Evolutionary conservation across 2,329 filamentous ascomycete species (phyloP), one percentile per base, ranked within the genome.

Genomic region (Cercospora berteroae): DNA sequence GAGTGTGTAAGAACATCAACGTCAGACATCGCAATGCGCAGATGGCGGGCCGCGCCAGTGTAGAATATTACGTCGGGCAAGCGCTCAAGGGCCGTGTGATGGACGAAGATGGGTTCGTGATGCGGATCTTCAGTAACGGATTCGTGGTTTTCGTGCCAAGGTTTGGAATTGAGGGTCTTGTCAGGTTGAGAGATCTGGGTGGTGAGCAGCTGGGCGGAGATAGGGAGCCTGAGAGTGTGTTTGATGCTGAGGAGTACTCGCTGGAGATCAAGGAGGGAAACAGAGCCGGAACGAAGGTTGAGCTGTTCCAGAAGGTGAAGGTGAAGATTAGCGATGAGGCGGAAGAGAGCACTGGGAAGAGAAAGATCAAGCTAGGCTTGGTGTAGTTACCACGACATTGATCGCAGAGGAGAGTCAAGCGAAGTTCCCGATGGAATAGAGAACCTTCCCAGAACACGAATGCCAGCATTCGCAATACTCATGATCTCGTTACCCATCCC

Each of bases 1-100:
- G 89, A 66, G 92, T 99, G 25, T 98, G 95, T 86, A 94, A 93
- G 80, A 99, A 99, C 82, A 97, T 99, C 86, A 99, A 99, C 80
- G 89, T 95, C 66, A 90, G 95, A 7, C 95, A 99, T 80, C 92
- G 95, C 76, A 99, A 99, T 80, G 95, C 95, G 33, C 95, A 99
- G 81, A 90, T 96, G 81, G 95, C 95, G 2, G 94, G 94, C 39
- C 89, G 95, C 67, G 94, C 95, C 27, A 95, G 91, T 73, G 94
- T 99, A 70, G 94, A 97, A 74, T 99, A 98, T 82, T 99, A 98
- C 78, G 95, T 99, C 59, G 95, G 95, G 0, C 95, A 99, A 81
- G 93, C 94, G 12, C 89, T 99, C 65, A 95, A 95, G 82, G 93
- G 87, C 9, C 83, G 87, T 63, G 83, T 87, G 16, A 81, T 89